Evolutionary conservation across 306 rosid species (phyloP).

Genomic region (Vachellia pachyceras): DNA sequence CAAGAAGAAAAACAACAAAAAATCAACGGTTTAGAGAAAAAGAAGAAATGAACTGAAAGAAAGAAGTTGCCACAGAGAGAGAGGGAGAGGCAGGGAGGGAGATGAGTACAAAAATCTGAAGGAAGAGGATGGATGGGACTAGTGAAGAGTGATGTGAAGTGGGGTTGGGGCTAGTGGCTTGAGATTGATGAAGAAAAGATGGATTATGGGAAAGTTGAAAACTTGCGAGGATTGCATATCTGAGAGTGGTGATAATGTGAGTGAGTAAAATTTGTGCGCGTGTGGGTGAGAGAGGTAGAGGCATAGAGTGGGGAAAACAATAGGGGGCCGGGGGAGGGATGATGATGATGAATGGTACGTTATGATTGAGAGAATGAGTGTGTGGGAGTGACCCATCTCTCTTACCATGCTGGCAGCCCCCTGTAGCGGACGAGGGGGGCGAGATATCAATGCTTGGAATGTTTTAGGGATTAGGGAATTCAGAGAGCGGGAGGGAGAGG

Average conservation of each 20-base stretch:
- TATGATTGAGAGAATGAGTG: slow-evolving; percentile 97
- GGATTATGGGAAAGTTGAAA: slow-evolving; percentile 57
- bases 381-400: slow-evolving; percentile 74
- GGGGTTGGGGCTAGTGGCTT: slow-evolving; percentile 51
- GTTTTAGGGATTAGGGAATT: slow-evolving; percentile 39
- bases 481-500: slow-evolving; percentile 13
- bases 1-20: slow-evolving; percentile 10
- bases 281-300: slow-evolving; percentile 9
- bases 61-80: slow-evolving; percentile 32
- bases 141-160: slow-evolving; percentile 78
- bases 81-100: slow-evolving; percentile 32
- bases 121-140: slow-evolving; percentile 35
- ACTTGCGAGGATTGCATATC: slow-evolving; percentile 30
- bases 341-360: slow-evolving; percentile 30
- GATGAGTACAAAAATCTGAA: slow-evolving; percentile 53
- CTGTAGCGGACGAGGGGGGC: slow-evolving; percentile 96
- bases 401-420: slow-evolving; percentile 59
- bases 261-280: slow-evolving; percentile 30
- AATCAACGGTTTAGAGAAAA: not conserved
- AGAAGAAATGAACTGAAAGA: not conserved
- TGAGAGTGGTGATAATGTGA: not conserved
- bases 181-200: slow-evolving; percentile 45
- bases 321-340: not conserved
- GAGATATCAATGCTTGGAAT: slow-evolving; percentile 59
- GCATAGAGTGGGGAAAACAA: slow-evolving; percentile 40